phyloP scores from a whole-genome alignment of 2,329 filamentous ascomycete species.

The Aspergillus luchuensis region DNA sequence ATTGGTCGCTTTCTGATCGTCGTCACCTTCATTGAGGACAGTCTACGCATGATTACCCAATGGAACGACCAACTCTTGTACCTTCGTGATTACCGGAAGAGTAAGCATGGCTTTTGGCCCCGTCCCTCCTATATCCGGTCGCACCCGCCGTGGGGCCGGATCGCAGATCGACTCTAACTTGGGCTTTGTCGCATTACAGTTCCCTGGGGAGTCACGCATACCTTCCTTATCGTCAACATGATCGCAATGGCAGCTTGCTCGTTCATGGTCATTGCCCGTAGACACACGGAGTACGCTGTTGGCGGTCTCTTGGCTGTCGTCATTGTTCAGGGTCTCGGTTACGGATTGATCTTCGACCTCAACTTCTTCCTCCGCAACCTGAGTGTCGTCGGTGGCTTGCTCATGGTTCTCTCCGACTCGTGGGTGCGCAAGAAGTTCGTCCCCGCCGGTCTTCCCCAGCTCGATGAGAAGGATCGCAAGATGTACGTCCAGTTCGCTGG shows the following conservation, averaged over 20 bases:
- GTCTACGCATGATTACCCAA: conserved; percentile 93
- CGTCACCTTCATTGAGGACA: conserved; percentile 97
- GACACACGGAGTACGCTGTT: conserved; percentile 91
- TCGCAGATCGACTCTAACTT: conserved; percentile 17
- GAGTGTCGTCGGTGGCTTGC: conserved; percentile 91
- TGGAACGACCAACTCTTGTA: conserved; percentile 95
- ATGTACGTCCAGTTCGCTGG: conserved; percentile 99
- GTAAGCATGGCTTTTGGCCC: conserved; percentile 57
- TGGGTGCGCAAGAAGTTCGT: conserved; percentile 98
- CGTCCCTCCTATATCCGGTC: background rate
- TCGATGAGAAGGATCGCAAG: conserved; percentile 99
- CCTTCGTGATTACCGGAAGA: conserved; percentile 86
- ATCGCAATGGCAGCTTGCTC: conserved; percentile 84
- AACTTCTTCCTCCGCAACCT: conserved; percentile 99
- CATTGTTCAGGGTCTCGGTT: conserved; percentile 89
- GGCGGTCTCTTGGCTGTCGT: conserved; percentile 88
- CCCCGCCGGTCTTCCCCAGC: conserved; percentile 86
- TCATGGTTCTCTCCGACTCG: conserved; percentile 97
- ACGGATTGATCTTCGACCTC: conserved; percentile 96
- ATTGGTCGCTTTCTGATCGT: conserved; percentile 98
- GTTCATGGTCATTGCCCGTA: conserved; percentile 82
- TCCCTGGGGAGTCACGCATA: conserved; percentile 80
- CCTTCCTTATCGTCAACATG: conserved; percentile 91
- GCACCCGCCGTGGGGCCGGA: background rate
- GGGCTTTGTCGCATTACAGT: conserved; percentile 58